phyloP scores from a whole-genome alignment of 345 rosid species.

The Salix dunnii region DNA sequence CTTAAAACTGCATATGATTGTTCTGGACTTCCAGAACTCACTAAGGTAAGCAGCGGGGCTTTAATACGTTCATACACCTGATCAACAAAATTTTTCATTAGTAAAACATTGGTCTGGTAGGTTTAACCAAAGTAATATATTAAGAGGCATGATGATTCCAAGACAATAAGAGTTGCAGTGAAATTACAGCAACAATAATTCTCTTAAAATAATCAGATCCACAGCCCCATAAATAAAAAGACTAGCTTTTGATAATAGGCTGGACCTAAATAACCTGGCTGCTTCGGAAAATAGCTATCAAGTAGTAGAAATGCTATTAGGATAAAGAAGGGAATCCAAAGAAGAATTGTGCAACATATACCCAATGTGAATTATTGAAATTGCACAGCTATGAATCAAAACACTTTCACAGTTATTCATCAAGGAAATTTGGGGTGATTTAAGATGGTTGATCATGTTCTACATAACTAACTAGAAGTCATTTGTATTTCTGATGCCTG shows the following conservation, averaged over 20 bases:
- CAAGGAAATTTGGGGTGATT: neutral
- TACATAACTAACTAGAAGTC: neutral
- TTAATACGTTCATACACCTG: constrained; percentile 98
- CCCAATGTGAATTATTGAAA: neutral
- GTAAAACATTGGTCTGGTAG: constrained; percentile 15
- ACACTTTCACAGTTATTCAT: neutral
- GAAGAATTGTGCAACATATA: neutral
- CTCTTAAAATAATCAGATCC: neutral
- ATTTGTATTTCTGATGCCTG: neutral
- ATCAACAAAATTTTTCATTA: constrained; percentile 18
- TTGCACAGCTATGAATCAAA: neutral
- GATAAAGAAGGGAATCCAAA: neutral
- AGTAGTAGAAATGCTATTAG: neutral
- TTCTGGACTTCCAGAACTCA: constrained; percentile 99
- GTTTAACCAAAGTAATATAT: neutral
- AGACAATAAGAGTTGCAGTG: neutral
- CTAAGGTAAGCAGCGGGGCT: constrained; percentile 92
- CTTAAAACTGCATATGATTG: constrained; percentile 95
- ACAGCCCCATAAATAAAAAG: neutral
- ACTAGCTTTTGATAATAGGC: neutral
- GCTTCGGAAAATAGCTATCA: neutral
- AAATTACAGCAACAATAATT: neutral
- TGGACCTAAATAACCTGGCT: neutral
- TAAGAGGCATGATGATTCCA: constrained; percentile 1
- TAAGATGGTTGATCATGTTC: neutral